Base-by-base conservation (phyloP, 768 basidiomycete genomes). In the Rhizopogon roseolus region DNA sequence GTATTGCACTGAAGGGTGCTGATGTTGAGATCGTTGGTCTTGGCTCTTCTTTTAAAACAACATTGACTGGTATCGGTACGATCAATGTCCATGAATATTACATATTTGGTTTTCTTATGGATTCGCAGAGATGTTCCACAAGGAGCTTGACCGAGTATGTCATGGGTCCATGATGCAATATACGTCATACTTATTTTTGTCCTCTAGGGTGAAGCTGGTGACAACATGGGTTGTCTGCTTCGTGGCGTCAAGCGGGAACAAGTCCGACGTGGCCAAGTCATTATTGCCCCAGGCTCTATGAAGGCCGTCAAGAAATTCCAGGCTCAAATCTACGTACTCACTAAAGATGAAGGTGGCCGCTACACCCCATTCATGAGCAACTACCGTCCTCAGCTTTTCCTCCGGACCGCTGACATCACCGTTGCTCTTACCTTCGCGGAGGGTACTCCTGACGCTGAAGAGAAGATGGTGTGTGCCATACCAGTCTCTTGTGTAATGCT, bases 181-280 rank as follows among this genome's bases (percentile, higher is more conserved):
- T 41, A 22, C 19, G 50, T 41, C 55, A 25, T 41, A 16, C n/a
- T 48, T 25, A n/a, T n/a, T 36, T 48, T 36, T 22, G 36, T 48
- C 45, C 7, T 16, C 41, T 54, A 90, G 86, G 95, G 92, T 55
- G 92, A 98, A 72, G 96, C 97, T 57, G 97, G 97, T 63, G 97
- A 99, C 74, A 98, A 98, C 79, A 98, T 98, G 93, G 97, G 97
- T 61, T 90, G 88, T 53, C 80, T 99, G 37, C 85, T 99, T 43
- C 93, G 97, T 71, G 95, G 97, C 67, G 77, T 98, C 71, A 98
- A 98, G 76, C 88, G 96, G 58, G 97, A 98, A 67, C 93, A 98
- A 72, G 76, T 99, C 65, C 81, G 83, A 59, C 90, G 97, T 60
- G 97, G 97, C 42, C 93, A 95, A 68, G 88, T 98, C 53, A 82